Evolutionary conservation across 495 filamentous ascomycete species (phyloP), one percentile per base, ranked within the genome.

Genomic region (Achaetomiella virescens): DNA sequence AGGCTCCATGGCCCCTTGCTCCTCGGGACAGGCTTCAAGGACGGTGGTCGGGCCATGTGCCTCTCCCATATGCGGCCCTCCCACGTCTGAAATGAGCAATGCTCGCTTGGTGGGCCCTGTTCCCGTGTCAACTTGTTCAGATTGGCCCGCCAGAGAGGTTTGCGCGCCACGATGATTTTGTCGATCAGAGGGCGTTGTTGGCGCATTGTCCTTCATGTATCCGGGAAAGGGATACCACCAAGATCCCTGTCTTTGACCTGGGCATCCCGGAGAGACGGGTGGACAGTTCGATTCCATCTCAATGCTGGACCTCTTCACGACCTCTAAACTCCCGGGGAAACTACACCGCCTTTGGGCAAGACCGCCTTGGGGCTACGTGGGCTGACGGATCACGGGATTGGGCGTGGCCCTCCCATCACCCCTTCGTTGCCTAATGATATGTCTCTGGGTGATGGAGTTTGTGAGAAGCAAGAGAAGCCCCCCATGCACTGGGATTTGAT

Each of bases 161-260:
- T 61, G 59, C 65, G 63, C 67, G 62, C 66, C 66, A 71, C 66
- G 69, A 67, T 67, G 61, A 42, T 57, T 61, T 62, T 63, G 69
- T 68, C 66, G 69, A 71, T 71, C 66, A 63, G 48, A 61, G 56
- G 58, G 57, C 43, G 55, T 55, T 48, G 62, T 49, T 66, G 65
- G 58, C 49, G 58, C 61, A 60, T 61, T 52, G 29, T 44, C 36
- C 22, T 56, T 46, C 55, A 55, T 53, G 54, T 49, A 46, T 60
- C 48, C 49, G 51, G 55, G 59, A 48, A 50, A 57, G 31, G 52
- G 59, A 35, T 43, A 22, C 43, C 20, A 29, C 47, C 15, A 31
- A 43, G 38, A 52, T 52, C 66, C 60, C 59, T 65, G 60, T 41
- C 61, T 43, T 49, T 49, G 20, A 52, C 60, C 52, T 48, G 53